A percentile compares a stretch with the other conserved stretches of the same genome.
Conservation (phyloP, 2,329 filamentous ascomycete species). For the Drechmeria coniospora region DNA sequence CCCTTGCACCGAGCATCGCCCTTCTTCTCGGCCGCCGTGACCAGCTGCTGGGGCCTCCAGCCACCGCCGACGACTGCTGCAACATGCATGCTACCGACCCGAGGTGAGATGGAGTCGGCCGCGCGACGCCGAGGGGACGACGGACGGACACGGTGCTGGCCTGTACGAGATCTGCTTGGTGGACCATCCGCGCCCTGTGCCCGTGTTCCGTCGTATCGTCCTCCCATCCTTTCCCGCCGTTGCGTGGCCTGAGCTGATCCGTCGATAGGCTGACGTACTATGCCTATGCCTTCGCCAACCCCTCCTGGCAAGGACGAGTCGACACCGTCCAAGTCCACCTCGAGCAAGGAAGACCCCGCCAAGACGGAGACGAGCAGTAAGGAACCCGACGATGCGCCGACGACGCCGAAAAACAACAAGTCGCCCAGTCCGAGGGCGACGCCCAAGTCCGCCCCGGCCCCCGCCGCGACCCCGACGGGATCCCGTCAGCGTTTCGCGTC, state of each 20-base stretch:
- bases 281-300: slow-evolving; percentile 8
- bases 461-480: slow-evolving; percentile 9
- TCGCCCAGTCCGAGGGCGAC: slow-evolving; percentile 10
- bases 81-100: slow-evolving; percentile 7
- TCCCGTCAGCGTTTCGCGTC: slow-evolving; percentile 19
- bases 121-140: too few species aligned
- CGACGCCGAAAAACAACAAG: slow-evolving; percentile 4
- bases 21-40: too few species aligned
- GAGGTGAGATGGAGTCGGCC: too few species aligned
- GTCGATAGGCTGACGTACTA: slow-evolving; percentile 7
- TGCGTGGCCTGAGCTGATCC: slow-evolving; percentile 4
- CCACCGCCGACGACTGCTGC: slow-evolving; percentile 3
- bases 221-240: not conserved
- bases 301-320: slow-evolving; percentile 8
- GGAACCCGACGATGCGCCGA: slow-evolving; percentile 2
- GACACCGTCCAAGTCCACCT: slow-evolving; percentile 4
- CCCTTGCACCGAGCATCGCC: slow-evolving; percentile 1
- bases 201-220: not conserved
- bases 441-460: slow-evolving; percentile 28
- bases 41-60: too few species aligned
- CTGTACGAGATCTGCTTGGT: too few species aligned
- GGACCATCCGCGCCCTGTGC: too few species aligned
- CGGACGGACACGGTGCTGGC: too few species aligned
- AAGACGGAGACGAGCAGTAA: too few species aligned
- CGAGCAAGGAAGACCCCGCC: slow-evolving; percentile 2